Evolutionary conservation across 495 filamentous ascomycete species (phyloP).

Genomic region (Cercophora sp.): DNA sequence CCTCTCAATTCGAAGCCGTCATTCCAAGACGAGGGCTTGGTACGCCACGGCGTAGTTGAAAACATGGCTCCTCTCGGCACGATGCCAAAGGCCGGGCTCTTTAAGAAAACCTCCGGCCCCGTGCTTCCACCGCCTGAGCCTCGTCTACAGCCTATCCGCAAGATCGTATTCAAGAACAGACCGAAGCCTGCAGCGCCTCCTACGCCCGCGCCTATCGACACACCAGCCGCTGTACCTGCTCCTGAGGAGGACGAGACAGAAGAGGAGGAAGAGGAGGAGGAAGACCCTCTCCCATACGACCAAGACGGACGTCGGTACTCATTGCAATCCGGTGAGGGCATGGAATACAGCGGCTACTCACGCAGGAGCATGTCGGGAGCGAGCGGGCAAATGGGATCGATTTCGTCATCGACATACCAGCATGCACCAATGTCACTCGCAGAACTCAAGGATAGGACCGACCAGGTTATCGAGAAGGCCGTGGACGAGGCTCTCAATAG

Average conservation of each 20-base stretch:
- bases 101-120: slow-evolving; percentile 35
- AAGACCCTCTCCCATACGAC: slow-evolving; percentile 3
- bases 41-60: slow-evolving; percentile 60
- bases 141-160: slow-evolving; percentile 19
- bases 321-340: slow-evolving; percentile 13
- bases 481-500: slow-evolving; percentile 47
- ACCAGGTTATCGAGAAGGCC: slow-evolving; percentile 32
- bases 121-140: slow-evolving; percentile 15
- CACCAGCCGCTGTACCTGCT: slow-evolving; percentile 11
- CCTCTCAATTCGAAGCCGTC: slow-evolving; percentile 62
- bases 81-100: slow-evolving; percentile 49
- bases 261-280: slow-evolving; percentile 24
- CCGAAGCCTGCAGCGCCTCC: slow-evolving; percentile 16
- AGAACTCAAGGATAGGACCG: slow-evolving; percentile 30
- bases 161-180: slow-evolving; percentile 41
- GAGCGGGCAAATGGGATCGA: slow-evolving; percentile 14
- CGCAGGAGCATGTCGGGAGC: slow-evolving; percentile 23
- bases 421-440: slow-evolving; percentile 18
- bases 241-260: slow-evolving; percentile 32
- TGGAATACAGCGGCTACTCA: slow-evolving; percentile 20
- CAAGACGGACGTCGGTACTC: slow-evolving; percentile 19
- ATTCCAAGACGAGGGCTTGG: slow-evolving; percentile 62
- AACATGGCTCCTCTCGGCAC: slow-evolving; percentile 68
- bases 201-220: slow-evolving; percentile 1
- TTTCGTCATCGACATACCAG: slow-evolving; percentile 18